A percentile compares a stretch with the other conserved stretches of the same genome.
These are phyloP conservation scores for Lipomyces orientalis DNA, from an alignment of 805 yeast genomes.

Conservation along the genomic window DNA sequence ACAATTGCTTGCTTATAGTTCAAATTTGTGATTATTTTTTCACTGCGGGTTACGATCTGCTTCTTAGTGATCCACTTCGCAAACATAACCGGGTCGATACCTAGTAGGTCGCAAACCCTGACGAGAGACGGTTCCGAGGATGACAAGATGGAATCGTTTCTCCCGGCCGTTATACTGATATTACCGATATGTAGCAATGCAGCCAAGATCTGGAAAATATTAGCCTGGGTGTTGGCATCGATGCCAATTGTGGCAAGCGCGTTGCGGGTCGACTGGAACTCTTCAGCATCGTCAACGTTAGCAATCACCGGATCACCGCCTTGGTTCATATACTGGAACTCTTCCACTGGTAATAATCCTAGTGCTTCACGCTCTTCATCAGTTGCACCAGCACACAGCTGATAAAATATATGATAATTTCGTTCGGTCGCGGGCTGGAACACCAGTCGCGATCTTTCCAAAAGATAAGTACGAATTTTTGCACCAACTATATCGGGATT, in stretches of 20 bases:
- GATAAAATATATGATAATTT: slow-evolving; percentile 94
- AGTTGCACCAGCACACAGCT: slow-evolving; percentile 71
- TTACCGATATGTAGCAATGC: slow-evolving; percentile 93
- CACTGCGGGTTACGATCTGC: slow-evolving; percentile 90
- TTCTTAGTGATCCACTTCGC: slow-evolving; percentile 93
- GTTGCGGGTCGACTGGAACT: slow-evolving; percentile 73
- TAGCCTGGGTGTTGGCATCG: slow-evolving; percentile 58
- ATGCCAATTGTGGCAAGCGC: slow-evolving; percentile 85
- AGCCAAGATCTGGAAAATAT: slow-evolving; percentile 79
- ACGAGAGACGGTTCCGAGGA: slow-evolving; percentile 86
- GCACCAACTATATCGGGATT: slow-evolving; percentile 89
- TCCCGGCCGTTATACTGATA: slow-evolving; percentile 80
- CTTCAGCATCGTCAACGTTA: slow-evolving; percentile 82
- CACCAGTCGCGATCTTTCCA: slow-evolving; percentile 92
- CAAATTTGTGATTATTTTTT: slow-evolving; percentile 84
- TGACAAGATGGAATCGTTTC: slow-evolving; percentile 79
- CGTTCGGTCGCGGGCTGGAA: slow-evolving; percentile 91
- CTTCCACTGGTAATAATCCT: slow-evolving; percentile 66
- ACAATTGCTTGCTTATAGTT: slow-evolving; percentile 84
- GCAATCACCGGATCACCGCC: slow-evolving; percentile 75
- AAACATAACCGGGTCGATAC: slow-evolving; percentile 72
- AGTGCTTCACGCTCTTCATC: slow-evolving; percentile 61
- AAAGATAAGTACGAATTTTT: slow-evolving; percentile 84
- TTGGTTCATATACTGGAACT: slow-evolving; percentile 83
- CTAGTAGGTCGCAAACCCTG: slow-evolving; percentile 83